phyloP scores from a whole-genome alignment of 148 eudicot species.

The Suaeda aralocaspica region DNA sequence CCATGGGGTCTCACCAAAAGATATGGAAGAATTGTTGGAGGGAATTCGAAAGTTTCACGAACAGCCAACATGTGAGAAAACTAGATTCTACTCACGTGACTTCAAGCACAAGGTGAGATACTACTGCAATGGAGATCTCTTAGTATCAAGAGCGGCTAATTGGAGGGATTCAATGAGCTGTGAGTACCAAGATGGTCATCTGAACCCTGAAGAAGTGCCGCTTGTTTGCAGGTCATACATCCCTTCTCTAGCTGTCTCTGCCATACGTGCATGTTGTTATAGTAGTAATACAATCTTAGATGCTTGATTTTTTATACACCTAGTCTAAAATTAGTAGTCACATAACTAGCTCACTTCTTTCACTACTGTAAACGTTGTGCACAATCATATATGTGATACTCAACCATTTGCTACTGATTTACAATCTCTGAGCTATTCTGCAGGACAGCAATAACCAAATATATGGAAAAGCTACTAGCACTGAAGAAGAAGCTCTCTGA shows the following conservation, averaged over 20 bases:
- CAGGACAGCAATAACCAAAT: conserved; percentile 39
- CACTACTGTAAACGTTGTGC: too few species aligned
- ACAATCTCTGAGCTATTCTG: too few species aligned
- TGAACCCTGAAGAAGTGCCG: conserved; percentile 43
- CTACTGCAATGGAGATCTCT: conserved; percentile 33
- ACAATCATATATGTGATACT: too few species aligned
- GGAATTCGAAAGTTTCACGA: conserved; percentile 35
- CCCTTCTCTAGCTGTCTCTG: not conserved
- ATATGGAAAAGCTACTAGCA: conserved; percentile 34
- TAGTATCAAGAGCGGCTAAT: conserved; percentile 35
- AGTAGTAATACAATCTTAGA: too few species aligned
- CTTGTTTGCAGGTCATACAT: conserved; percentile 41
- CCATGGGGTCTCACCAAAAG: conserved; percentile 35
- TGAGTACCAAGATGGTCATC: conserved; percentile 38
- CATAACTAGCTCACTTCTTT: too few species aligned
- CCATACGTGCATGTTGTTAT: too few species aligned
- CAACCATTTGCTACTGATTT: too few species aligned
- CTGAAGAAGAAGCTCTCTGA: conserved; percentile 38
- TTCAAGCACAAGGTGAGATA: conserved; percentile 33
- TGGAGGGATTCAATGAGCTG: conserved; percentile 56
- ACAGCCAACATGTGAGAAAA: conserved; percentile 29
- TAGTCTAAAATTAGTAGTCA: too few species aligned
- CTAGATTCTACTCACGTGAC: conserved; percentile 24
- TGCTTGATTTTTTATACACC: too few species aligned
- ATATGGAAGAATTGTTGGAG: conserved; percentile 35